phyloP scores from a whole-genome alignment of 1,284 basidiomycete genomes.

The Trichosporon faecale region DNA sequence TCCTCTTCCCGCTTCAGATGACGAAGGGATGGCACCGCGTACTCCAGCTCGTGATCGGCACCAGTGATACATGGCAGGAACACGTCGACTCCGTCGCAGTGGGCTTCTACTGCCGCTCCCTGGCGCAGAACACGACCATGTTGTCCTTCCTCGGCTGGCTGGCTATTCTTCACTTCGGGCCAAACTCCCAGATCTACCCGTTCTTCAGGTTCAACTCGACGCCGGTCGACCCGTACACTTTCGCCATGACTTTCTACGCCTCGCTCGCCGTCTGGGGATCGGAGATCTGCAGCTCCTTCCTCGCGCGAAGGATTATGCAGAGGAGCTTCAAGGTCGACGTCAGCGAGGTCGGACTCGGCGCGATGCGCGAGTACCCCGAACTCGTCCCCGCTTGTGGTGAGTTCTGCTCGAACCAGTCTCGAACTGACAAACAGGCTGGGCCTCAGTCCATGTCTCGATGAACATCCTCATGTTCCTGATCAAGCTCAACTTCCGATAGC shows the following conservation, averaged over 20 bases:
- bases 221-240: conserved; percentile 59
- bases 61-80: conserved; percentile 55
- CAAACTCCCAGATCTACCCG: conserved; percentile 57
- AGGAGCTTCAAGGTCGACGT: conserved; percentile 55
- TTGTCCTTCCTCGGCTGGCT: conserved; percentile 54
- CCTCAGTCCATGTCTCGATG: conserved; percentile 57
- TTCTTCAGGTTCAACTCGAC: conserved; percentile 57
- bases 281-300: conserved; percentile 55
- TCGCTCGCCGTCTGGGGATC: conserved; percentile 57
- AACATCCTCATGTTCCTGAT: conserved; percentile 58
- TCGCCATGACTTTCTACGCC: conserved; percentile 57
- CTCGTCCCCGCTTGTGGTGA: conserved; percentile 48
- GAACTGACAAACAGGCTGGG: conserved; percentile 50
- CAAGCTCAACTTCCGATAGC: conserved; percentile 47
- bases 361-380: conserved; percentile 57
- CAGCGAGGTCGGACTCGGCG: conserved; percentile 56
- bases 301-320: conserved; percentile 55
- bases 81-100: conserved; percentile 55
- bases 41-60: conserved; percentile 53
- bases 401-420: not conserved
- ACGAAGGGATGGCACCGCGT: conserved; percentile 52
- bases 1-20: conserved; percentile 59
- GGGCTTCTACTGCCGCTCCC: conserved; percentile 56
- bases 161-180: conserved; percentile 57
- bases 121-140: conserved; percentile 60